A percentile compares a stretch with the other conserved stretches of the same genome.
Evolutionary conservation across 805 yeast genomes (phyloP).

Genomic region (Aciculoconidium aculeatum): DNA sequence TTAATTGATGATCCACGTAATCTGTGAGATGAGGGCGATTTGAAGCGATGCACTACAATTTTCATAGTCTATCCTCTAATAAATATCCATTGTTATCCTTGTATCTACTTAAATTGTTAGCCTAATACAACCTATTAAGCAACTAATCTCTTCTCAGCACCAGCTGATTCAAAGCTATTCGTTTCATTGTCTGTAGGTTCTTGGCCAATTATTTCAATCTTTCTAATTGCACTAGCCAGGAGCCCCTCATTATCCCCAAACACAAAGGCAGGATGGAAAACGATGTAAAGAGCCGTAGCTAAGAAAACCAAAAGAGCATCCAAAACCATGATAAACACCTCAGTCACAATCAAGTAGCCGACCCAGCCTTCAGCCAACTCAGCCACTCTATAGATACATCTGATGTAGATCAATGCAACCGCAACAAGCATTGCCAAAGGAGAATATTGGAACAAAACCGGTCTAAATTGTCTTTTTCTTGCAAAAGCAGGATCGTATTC

Average conservation of each 20-base stretch:
- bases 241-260: slow-evolving; percentile 39
- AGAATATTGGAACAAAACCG: slow-evolving; percentile 33
- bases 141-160: too few relatives aligned
- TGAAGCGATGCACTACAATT: too few relatives aligned
- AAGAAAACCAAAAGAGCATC: slow-evolving; percentile 26
- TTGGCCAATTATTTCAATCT: too few relatives aligned
- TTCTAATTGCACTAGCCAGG: slow-evolving; percentile 8
- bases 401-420: slow-evolving; percentile 49
- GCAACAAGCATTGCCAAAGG: slow-evolving; percentile 43
- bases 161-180: too few relatives aligned
- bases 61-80: too few relatives aligned
- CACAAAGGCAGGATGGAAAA: slow-evolving; percentile 60
- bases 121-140: too few relatives aligned
- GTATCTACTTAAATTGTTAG: too few relatives aligned
- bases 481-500: slow-evolving; percentile 30
- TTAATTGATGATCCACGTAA: too few relatives aligned
- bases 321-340: slow-evolving; percentile 35
- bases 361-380: slow-evolving; percentile 72
- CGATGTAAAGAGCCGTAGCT: slow-evolving; percentile 15
- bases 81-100: too few relatives aligned
- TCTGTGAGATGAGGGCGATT: too few relatives aligned
- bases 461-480: slow-evolving; percentile 25
- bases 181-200: too few relatives aligned
- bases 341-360: slow-evolving; percentile 52
- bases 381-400: slow-evolving; percentile 68